phyloP scores from a whole-genome alignment of 768 basidiomycete genomes.

The Calvatia gigantea region DNA sequence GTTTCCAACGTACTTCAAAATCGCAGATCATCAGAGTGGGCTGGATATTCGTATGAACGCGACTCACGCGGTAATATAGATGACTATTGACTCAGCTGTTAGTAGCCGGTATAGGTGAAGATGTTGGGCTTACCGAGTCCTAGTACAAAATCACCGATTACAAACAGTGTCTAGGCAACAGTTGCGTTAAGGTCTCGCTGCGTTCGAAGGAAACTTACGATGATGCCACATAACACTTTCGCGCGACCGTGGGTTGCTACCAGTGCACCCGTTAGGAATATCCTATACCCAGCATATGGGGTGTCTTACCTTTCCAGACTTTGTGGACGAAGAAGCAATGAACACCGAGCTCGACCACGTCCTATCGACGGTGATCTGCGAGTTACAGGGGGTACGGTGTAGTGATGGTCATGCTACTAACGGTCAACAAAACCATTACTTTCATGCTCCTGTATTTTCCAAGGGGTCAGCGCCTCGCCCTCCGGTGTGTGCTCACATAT shows the following conservation, averaged over 20 bases:
- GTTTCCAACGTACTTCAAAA: not conserved
- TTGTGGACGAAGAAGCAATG: conserved; percentile 10
- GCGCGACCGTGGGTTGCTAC: conserved; percentile 2
- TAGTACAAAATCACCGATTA: conserved; percentile 10
- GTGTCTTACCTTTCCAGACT: conserved; percentile 4
- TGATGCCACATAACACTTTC: not conserved
- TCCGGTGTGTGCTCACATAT: not conserved
- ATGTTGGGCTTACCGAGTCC: conserved; percentile 1
- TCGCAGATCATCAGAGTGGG: not conserved
- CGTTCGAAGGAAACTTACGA: not conserved
- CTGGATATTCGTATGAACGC: not conserved
- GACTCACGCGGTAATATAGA: conserved; percentile 10
- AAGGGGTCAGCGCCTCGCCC: not conserved
- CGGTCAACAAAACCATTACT: conserved; percentile 10
- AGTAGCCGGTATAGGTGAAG: not conserved
- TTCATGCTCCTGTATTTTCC: conserved; percentile 10
- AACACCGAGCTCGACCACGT: conserved; percentile 7
- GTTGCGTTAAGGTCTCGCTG: not conserved
- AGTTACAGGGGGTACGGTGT: not conserved
- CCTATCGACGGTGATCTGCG: not conserved
- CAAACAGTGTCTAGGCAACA: conserved; percentile 1
- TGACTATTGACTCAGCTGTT: not conserved
- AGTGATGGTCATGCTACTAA: not conserved
- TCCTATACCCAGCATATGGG: not conserved
- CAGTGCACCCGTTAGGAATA: not conserved